A percentile compares a stretch with the other conserved stretches of the same genome.
These are phyloP conservation scores for Suhomyces wounanorum DNA, from an alignment of 1,139 yeast species.

Conservation along the genomic window DNA sequence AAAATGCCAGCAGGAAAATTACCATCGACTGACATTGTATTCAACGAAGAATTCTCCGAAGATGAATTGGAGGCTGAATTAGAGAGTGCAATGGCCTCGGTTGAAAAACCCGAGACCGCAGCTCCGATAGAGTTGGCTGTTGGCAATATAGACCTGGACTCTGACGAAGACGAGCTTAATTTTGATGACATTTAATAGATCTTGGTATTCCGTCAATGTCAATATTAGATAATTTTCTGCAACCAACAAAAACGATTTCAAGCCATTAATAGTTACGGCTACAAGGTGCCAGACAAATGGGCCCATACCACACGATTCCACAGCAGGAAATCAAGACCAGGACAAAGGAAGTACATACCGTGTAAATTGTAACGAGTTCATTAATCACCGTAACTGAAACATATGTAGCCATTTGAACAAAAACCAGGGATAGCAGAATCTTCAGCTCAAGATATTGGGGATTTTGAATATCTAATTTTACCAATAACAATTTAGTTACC, in stretches of 20 bases:
- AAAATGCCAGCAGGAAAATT: background rate
- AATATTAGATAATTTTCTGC: too few species aligned
- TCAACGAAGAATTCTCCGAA: conserved; percentile 4
- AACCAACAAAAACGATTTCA: background rate
- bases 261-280: background rate
- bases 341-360: too few species aligned
- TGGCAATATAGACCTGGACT: conserved; percentile 9
- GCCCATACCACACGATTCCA: background rate
- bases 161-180: conserved; percentile 16
- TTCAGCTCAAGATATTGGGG: too few species aligned
- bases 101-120: conserved; percentile 1
- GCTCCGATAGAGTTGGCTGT: background rate
- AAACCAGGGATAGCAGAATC: too few species aligned
- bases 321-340: too few species aligned
- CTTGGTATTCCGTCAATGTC: background rate
- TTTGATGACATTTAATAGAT: conserved; percentile 17
- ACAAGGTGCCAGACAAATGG: background rate
- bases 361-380: too few species aligned
- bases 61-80: conserved; percentile 11
- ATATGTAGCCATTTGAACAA: too few species aligned
- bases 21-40: background rate
- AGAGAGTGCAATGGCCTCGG: conserved; percentile 10
- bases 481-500: too few species aligned
- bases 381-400: too few species aligned
- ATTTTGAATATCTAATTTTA: too few species aligned